Conservation (phyloP, 1,284 basidiomycete species). For the Macrocybe sp. region DNA sequence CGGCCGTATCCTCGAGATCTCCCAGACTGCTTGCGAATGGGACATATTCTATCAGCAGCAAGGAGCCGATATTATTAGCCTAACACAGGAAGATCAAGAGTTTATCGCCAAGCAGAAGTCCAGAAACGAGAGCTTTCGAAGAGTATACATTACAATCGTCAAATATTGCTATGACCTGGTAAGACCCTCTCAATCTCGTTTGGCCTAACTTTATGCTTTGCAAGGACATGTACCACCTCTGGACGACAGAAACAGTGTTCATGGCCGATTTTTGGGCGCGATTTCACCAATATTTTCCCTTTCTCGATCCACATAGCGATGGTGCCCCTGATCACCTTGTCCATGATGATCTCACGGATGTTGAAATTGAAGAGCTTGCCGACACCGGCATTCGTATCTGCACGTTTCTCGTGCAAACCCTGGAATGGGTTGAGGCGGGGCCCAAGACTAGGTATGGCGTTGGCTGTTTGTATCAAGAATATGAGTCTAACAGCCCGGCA, state of each 20-base stretch:
- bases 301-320: constrained; percentile 19
- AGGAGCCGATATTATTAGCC: constrained; percentile 8
- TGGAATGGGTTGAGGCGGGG: constrained; percentile 22
- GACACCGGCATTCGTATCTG: constrained; percentile 19
- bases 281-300: constrained; percentile 39
- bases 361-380: constrained; percentile 20
- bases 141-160: constrained; percentile 31
- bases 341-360: constrained; percentile 24
- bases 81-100: constrained; percentile 15
- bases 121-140: constrained; percentile 16
- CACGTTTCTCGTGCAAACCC: constrained; percentile 17
- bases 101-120: constrained; percentile 15
- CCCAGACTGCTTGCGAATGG: constrained; percentile 26
- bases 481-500: neutral
- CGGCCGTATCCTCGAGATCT: constrained; percentile 22
- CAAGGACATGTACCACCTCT: constrained; percentile 36
- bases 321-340: constrained; percentile 23
- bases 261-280: constrained; percentile 28
- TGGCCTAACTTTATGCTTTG: neutral
- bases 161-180: constrained; percentile 23
- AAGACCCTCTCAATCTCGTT: constrained; percentile 10
- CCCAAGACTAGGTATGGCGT: too few species aligned
- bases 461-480: too few species aligned
- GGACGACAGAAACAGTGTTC: constrained; percentile 24
- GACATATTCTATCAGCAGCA: constrained; percentile 26